Evolutionary conservation across 768 basidiomycete genomes (phyloP), one percentile per base, ranked within the genome.

Genomic region (Pholiota conissans): DNA sequence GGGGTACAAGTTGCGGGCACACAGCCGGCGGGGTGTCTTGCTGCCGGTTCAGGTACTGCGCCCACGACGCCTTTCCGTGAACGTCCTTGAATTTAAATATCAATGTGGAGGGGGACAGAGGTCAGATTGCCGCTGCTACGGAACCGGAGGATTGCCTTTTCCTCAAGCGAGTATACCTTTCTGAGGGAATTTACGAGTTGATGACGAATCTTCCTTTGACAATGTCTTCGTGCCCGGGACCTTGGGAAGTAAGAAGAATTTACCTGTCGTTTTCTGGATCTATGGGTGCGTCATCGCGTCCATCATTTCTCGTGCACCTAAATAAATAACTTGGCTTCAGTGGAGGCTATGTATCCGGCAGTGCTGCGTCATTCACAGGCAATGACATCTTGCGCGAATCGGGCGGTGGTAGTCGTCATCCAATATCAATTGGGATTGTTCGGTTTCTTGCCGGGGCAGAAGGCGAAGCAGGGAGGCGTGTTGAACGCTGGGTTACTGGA

Each of bases 401-500:
- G 26, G 68, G 68, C 13, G 69, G 73, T 18, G 69, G 68, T 69
- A 2, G 77, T 79, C 11, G 55, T 74, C 26, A 72, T 77, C 9
- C 79, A 80, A 58, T 80, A 79, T 52, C 71, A 78, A 13, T 58
- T 80, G 3, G 79, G 79, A 1, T 54, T 78, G 2, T 78, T 76
- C 58, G 80, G 80, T 5, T 83, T 82, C 64, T 63, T 83, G 29
- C 56, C 81, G 20, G 79, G 81, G 0, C 57, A 65, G 32, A 62
- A 72, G 28, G 73, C 82, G 5, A 76, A 82, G 52, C 62, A 70
- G 7, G 67, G 68, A 8, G 82, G 82, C 6, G 73, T 60, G 2
- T 61, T 81, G 48, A 84, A 83, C 49, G 80, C 78, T 9, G 82
- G 81, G 26, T 61, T 35, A 79, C 76, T 78, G 60, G 79, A 80